Conservation (phyloP, 1,284 basidiomycete genomes). For the Coriolopsis trogii region DNA sequence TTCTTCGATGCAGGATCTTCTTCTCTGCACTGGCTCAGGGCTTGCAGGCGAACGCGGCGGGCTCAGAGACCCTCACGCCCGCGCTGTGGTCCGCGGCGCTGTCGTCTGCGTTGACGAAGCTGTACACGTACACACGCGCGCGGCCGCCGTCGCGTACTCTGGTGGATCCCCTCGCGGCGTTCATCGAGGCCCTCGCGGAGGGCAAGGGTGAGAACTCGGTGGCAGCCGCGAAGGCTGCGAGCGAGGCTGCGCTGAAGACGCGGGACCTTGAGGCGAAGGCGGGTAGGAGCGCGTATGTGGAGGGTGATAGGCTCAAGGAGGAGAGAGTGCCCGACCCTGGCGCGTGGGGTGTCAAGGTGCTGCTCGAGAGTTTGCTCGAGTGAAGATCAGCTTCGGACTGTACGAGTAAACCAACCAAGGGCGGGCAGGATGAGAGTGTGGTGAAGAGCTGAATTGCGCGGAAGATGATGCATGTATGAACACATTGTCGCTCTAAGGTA, state of each 20-base stretch:
- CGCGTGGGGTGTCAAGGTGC: constrained; percentile 85
- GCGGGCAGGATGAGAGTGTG: too few relatives aligned
- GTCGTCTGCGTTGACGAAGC: constrained; percentile 62
- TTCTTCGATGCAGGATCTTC: constrained; percentile 65
- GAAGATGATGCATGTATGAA: too few relatives aligned
- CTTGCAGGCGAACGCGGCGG: constrained; percentile 46
- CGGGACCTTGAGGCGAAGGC: constrained; percentile 82
- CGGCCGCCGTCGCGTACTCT: constrained; percentile 90
- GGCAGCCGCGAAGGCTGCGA: constrained; percentile 65
- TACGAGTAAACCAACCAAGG: too few relatives aligned
- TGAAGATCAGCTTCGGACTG: constrained; percentile 11
- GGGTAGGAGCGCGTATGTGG: constrained; percentile 89
- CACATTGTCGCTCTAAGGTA: too few relatives aligned
- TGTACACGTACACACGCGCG: constrained; percentile 89
- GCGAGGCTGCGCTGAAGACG: constrained; percentile 74
- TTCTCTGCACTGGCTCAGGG: constrained; percentile 85
- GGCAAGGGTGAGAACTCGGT: constrained; percentile 44
- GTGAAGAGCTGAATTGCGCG: too few relatives aligned
- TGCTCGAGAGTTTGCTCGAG: constrained; percentile 60
- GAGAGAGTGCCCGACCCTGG: constrained; percentile 85
- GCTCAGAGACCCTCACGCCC: constrained; percentile 42
- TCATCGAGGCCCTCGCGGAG: constrained; percentile 56
- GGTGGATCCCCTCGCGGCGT: constrained; percentile 89
- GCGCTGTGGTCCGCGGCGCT: constrained; percentile 69
- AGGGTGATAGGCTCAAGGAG: constrained; percentile 68